A percentile compares a stretch with the other conserved stretches of the same genome.
phyloP scores from a whole-genome alignment of 768 basidiomycete genomes.

The Mycena amicta region DNA sequence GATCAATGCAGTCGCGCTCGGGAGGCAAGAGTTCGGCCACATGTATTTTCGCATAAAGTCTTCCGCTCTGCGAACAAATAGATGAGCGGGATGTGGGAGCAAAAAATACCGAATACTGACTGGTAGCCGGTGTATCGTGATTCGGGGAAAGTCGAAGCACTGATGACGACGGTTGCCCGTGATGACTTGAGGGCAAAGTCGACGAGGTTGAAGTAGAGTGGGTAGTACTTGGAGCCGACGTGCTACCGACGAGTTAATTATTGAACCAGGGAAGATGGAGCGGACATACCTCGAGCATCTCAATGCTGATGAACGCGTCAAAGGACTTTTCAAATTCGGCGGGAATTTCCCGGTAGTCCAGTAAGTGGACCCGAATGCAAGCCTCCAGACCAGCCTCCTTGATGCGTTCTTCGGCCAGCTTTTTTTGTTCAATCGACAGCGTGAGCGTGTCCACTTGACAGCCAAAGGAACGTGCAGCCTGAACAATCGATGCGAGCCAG shows the following conservation, averaged over 20 bases:
- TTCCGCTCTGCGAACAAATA: conserved; percentile 51
- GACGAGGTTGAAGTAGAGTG: conserved; percentile 73
- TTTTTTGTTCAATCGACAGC: conserved; percentile 84
- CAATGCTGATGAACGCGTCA: conserved; percentile 76
- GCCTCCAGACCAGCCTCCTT: conserved; percentile 67
- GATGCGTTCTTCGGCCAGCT: conserved; percentile 84
- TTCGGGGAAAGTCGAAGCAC: conserved; percentile 71
- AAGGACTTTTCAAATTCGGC: conserved; percentile 81
- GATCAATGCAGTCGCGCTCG: conserved; percentile 82
- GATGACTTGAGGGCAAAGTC: conserved; percentile 74
- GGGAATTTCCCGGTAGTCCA: conserved; percentile 89
- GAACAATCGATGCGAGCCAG: conserved; percentile 3
- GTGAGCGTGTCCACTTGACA: conserved; percentile 92
- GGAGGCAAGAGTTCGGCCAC: conserved; percentile 89
- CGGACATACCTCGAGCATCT: conserved; percentile 72
- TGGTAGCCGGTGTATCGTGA: conserved; percentile 70
- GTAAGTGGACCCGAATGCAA: conserved; percentile 80
- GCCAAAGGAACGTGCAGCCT: conserved; percentile 71
- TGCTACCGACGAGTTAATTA: conserved; percentile 39
- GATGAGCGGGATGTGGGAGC: conserved; percentile 5
- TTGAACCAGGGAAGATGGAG: conserved; percentile 39
- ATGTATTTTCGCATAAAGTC: conserved; percentile 88
- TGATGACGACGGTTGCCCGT: conserved; percentile 70
- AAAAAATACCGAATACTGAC: conserved; percentile 43
- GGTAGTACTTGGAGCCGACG: conserved; percentile 59